These are phyloP conservation scores for Puccinia horiana DNA, from an alignment of 1,284 basidiomycete species.

Conservation along the genomic window DNA sequence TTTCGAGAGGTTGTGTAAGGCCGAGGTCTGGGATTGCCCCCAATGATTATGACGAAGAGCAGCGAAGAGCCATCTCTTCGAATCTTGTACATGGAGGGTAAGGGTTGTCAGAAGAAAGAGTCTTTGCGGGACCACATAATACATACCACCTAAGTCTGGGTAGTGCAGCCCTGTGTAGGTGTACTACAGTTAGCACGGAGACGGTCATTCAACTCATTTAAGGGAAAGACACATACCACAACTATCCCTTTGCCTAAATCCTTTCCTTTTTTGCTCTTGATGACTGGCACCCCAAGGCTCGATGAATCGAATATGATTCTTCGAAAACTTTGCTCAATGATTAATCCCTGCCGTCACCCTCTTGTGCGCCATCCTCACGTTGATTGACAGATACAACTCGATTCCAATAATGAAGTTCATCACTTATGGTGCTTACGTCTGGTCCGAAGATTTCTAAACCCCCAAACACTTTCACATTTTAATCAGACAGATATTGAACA, in stretches of 20 bases:
- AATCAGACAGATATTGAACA: constrained; percentile 1
- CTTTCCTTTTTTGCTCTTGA: constrained; percentile 2
- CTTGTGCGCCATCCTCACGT: not conserved
- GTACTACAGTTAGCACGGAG: not conserved
- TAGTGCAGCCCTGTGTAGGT: not conserved
- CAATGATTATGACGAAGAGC: too few relatives aligned
- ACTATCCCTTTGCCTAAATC: not conserved
- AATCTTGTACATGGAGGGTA: too few relatives aligned
- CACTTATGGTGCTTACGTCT: constrained; percentile 40
- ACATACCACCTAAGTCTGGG: too few relatives aligned
- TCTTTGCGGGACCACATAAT: too few relatives aligned
- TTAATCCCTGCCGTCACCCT: not conserved
- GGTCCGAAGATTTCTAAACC: constrained; percentile 8
- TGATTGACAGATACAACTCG: constrained; percentile 5
- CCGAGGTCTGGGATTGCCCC: too few relatives aligned
- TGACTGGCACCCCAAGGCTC: not conserved
- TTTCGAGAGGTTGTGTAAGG: too few relatives aligned
- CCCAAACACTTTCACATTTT: not conserved
- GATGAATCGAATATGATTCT: not conserved
- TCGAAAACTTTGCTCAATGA: not conserved
- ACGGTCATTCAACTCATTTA: constrained; percentile 3
- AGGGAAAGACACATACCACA: not conserved
- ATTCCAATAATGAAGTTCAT: constrained; percentile 31
- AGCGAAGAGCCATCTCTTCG: too few relatives aligned
- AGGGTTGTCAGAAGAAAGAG: too few relatives aligned